phyloP scores from a whole-genome alignment of 1,284 basidiomycete species.

The Pseudozyma sp. region DNA sequence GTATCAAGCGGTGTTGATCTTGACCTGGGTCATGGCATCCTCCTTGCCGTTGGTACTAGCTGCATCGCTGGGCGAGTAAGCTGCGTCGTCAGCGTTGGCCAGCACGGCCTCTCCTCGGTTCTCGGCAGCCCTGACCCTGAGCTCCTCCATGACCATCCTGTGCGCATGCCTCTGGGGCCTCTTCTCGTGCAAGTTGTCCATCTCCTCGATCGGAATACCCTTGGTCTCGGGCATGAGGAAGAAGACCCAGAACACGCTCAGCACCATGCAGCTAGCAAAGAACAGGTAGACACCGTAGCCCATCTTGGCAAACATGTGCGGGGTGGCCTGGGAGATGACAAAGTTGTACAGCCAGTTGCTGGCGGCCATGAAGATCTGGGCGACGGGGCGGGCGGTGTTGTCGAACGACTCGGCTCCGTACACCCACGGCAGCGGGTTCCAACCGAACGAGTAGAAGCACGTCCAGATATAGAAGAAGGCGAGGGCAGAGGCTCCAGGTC shows the following conservation, averaged over 20 bases:
- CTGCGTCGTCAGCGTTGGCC: slow-evolving; percentile 4
- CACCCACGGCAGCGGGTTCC: slow-evolving; percentile 63
- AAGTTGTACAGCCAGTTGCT: slow-evolving; percentile 86
- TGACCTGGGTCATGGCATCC: slow-evolving; percentile 24
- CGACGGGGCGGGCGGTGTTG: slow-evolving; percentile 82
- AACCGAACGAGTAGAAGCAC: slow-evolving; percentile 47
- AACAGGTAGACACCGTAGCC: slow-evolving; percentile 75
- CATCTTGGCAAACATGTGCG: slow-evolving; percentile 60
- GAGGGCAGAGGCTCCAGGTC: slow-evolving; percentile 36
- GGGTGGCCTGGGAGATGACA: slow-evolving; percentile 69
- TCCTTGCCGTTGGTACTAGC: slow-evolving; percentile 19
- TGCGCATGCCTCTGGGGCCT: slow-evolving; percentile 31
- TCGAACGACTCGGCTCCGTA: slow-evolving; percentile 79
- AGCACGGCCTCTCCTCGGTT: slow-evolving; percentile 19
- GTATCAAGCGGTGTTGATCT: slow-evolving; percentile 24
- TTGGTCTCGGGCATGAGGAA: slow-evolving; percentile 80
- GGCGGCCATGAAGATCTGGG: slow-evolving; percentile 82
- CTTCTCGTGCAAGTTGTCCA: slow-evolving; percentile 65
- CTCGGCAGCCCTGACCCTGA: slow-evolving; percentile 21
- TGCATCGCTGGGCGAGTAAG: slow-evolving; percentile 3
- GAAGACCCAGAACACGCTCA: slow-evolving; percentile 73
- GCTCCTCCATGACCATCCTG: slow-evolving; percentile 26
- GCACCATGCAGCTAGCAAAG: slow-evolving; percentile 76
- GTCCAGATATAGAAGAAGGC: slow-evolving; percentile 62
- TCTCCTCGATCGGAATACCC: slow-evolving; percentile 79